These are phyloP conservation scores for Ceratonia siliqua DNA, from an alignment of 306 rosid genomes.

Conservation along the genomic window DNA sequence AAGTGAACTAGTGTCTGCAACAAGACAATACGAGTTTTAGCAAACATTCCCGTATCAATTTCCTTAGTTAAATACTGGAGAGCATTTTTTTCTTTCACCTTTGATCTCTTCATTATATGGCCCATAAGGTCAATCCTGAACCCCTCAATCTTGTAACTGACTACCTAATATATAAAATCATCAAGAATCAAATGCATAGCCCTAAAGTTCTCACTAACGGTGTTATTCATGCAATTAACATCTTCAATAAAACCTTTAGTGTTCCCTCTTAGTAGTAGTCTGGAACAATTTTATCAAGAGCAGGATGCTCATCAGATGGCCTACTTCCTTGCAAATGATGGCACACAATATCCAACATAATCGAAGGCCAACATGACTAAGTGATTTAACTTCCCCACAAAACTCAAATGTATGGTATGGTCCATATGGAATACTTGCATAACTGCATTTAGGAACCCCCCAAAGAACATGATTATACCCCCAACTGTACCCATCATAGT, in stretches of 20 bases:
- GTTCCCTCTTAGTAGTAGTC: conserved; percentile 93
- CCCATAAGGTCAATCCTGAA: no score
- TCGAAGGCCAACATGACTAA: conserved; percentile 74
- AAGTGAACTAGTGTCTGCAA: no score
- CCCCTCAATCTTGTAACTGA: conserved; percentile 88
- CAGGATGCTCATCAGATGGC: conserved; percentile 74
- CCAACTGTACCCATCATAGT: conserved; percentile 84
- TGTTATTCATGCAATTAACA: conserved; percentile 88
- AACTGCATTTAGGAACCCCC: conserved; percentile 99
- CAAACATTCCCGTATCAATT: no score
- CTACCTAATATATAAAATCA: conserved; percentile 90
- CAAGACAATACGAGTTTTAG: no score
- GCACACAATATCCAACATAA: conserved; percentile 91
- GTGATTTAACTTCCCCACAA: conserved; percentile 86
- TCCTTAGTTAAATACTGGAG: no score
- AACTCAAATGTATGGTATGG: conserved; percentile 75
- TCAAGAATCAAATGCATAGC: conserved; percentile 86
- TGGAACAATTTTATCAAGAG: conserved; percentile 98
- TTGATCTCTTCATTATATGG: no score
- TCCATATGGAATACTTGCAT: conserved; percentile 84
- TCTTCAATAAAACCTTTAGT: conserved; percentile 85
- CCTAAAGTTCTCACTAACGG: conserved; percentile 94
- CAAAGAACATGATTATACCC: conserved; percentile 95
- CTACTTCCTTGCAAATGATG: conserved; percentile 88
- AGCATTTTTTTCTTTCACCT: no score